Evolutionary conservation across 257 asterid genomes (phyloP).

Genomic region (Solanum corneliomulleri): DNA sequence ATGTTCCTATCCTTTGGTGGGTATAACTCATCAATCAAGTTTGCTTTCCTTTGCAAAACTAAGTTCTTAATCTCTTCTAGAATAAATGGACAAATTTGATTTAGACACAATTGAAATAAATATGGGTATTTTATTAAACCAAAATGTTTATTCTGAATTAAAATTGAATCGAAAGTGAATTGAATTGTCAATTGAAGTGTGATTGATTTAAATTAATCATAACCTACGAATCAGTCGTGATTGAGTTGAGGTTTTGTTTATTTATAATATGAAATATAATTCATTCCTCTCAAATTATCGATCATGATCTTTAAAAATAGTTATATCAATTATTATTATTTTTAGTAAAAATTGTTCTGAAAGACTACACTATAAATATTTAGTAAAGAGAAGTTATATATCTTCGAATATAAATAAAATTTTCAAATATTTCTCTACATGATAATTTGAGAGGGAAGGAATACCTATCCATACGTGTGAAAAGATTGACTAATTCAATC

Average conservation of each 20-base stretch:
- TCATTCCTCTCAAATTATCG: background rate
- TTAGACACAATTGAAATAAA: background rate
- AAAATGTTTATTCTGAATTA: background rate
- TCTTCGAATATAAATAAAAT: background rate
- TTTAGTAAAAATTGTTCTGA: background rate
- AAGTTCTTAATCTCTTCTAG: background rate
- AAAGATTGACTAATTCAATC: background rate
- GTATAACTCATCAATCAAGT: background rate
- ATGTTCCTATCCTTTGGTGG: background rate
- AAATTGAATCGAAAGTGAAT: background rate
- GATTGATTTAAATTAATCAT: background rate
- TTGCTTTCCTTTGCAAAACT: background rate
- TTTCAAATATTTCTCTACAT: too few species aligned
- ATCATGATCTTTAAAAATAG: background rate
- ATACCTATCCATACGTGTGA: background rate
- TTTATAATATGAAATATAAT: background rate
- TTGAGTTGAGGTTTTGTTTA: background rate
- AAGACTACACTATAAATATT: background rate
- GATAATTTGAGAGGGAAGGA: fast-evolving
- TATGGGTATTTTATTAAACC: background rate
- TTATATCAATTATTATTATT: background rate
- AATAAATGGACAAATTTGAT: background rate
- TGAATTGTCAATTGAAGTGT: background rate
- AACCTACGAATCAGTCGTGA: background rate
- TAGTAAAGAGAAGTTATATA: background rate